Percentiles rank a stretch among this genome's conserved stretches.
These are phyloP conservation scores for Nakazawaea sp. DNA, from an alignment of 805 yeast genomes.

Conservation along the genomic window DNA sequence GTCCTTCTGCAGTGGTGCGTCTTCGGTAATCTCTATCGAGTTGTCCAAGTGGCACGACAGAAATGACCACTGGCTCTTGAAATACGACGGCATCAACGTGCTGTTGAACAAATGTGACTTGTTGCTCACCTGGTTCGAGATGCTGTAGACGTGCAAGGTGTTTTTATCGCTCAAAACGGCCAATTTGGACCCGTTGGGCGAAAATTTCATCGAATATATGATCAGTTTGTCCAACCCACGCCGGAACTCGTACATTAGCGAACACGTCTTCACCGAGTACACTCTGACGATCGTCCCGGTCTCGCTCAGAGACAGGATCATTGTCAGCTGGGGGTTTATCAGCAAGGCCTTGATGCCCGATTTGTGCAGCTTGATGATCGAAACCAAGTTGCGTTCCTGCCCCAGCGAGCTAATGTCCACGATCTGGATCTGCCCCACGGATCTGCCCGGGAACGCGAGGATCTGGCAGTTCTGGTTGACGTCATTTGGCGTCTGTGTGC, in stretches of 20 bases:
- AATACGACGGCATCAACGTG: slow-evolving; percentile 62
- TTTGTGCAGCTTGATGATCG: slow-evolving; percentile 75
- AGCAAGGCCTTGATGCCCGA: slow-evolving; percentile 57
- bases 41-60: slow-evolving; percentile 49
- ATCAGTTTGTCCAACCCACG: slow-evolving; percentile 85
- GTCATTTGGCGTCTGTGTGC: neutral
- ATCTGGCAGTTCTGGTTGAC: slow-evolving; percentile 25
- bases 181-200: slow-evolving; percentile 65
- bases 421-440: slow-evolving; percentile 72
- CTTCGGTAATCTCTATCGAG: slow-evolving; percentile 4
- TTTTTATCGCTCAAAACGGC: slow-evolving; percentile 87
- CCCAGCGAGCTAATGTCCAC: slow-evolving; percentile 67
- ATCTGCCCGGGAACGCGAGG: slow-evolving; percentile 73
- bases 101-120: slow-evolving; percentile 61
- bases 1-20: too few species aligned
- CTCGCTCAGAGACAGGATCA: slow-evolving; percentile 76
- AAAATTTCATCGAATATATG: slow-evolving; percentile 77
- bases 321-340: slow-evolving; percentile 53
- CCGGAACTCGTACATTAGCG: slow-evolving; percentile 75
- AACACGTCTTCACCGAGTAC: slow-evolving; percentile 62
- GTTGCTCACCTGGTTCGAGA: slow-evolving; percentile 18
- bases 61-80: slow-evolving; percentile 84
- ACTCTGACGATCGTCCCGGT: slow-evolving; percentile 77
- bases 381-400: slow-evolving; percentile 54
- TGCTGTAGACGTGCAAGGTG: slow-evolving; percentile 80